phyloP scores from a whole-genome alignment of 2,329 filamentous ascomycete species.

The Microdochium bolleyi region DNA sequence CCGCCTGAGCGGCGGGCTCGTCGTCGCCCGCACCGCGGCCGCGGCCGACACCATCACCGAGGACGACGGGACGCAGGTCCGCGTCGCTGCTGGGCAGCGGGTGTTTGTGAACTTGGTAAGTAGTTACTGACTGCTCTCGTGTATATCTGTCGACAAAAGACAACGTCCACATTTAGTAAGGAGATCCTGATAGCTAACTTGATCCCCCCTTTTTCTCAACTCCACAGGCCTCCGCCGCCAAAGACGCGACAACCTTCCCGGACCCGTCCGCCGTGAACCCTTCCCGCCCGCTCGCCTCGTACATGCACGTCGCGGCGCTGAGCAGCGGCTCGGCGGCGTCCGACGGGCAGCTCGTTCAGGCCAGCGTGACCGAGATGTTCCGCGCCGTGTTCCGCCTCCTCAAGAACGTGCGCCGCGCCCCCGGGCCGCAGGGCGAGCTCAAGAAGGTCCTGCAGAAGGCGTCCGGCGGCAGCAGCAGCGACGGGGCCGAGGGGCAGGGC shows the following conservation, averaged over 20 bases:
- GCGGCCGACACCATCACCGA: conserved; percentile 35
- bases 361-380: conserved; percentile 61
- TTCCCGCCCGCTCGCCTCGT: conserved; percentile 52
- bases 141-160: no score
- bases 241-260: conserved; percentile 52
- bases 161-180: no score
- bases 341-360: conserved; percentile 51
- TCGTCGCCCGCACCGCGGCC: conserved; percentile 49
- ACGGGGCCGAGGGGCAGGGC: conserved; percentile 34
- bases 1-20: conserved; percentile 56
- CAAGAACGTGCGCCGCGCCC: conserved; percentile 50
- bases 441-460: conserved; percentile 44
- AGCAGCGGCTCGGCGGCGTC: conserved; percentile 55
- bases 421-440: conserved; percentile 57
- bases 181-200: no score
- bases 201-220: no score
- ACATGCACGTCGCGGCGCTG: conserved; percentile 57
- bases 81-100: conserved; percentile 46
- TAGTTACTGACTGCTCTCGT: no score
- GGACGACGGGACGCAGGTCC: conserved; percentile 42
- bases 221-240: conserved; percentile 38
- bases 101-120: conserved; percentile 57
- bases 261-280: conserved; percentile 53
- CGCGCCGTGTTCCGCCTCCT: conserved; percentile 55
- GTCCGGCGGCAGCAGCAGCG: conserved; percentile 2